Evolutionary conservation across 345 rosid species (phyloP).

Genomic region (Bruguiera gymnorhiza): DNA sequence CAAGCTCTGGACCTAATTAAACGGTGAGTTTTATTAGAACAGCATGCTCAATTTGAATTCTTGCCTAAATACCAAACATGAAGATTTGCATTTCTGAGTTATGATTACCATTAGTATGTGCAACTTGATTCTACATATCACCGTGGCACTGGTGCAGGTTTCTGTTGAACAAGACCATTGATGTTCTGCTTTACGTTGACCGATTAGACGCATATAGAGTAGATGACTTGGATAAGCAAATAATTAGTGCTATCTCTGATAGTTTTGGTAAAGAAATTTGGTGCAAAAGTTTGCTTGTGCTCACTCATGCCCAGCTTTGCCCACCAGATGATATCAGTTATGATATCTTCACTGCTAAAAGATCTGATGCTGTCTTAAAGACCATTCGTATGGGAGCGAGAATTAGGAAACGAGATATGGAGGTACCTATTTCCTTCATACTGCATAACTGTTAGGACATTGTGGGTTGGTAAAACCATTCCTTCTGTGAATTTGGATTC

Average conservation of each 20-base stretch:
- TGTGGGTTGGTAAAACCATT: no score
- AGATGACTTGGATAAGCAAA: slow-evolving; percentile 80
- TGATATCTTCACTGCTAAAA: slow-evolving; percentile 55
- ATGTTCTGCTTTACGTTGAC: slow-evolving; percentile 71
- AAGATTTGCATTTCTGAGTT: background rate
- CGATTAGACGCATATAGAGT: slow-evolving; percentile 83
- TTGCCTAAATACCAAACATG: background rate
- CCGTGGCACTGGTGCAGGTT: slow-evolving; percentile 40
- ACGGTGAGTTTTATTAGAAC: slow-evolving; percentile 39
- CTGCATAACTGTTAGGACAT: no score
- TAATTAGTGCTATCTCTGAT: slow-evolving; percentile 58
- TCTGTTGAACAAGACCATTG: slow-evolving; percentile 67
- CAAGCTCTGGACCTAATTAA: slow-evolving; percentile 69
- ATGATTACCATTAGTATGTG: background rate
- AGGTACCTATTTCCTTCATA: slow-evolving; percentile 35
- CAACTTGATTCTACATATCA: background rate
- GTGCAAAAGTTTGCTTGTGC: slow-evolving; percentile 68
- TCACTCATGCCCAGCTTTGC: slow-evolving; percentile 82
- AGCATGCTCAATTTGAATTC: background rate
- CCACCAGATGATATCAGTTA: slow-evolving; percentile 74
- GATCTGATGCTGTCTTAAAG: slow-evolving; percentile 69
- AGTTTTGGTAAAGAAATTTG: slow-evolving; percentile 80
- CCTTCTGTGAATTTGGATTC: background rate
- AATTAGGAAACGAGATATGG: slow-evolving; percentile 49
- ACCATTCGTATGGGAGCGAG: slow-evolving; percentile 54